Percentiles rank a stretch among this genome's conserved stretches.
Conservation (phyloP, 192 early-diverging fungal genomes). For the Linnemannia exigua region DNA sequence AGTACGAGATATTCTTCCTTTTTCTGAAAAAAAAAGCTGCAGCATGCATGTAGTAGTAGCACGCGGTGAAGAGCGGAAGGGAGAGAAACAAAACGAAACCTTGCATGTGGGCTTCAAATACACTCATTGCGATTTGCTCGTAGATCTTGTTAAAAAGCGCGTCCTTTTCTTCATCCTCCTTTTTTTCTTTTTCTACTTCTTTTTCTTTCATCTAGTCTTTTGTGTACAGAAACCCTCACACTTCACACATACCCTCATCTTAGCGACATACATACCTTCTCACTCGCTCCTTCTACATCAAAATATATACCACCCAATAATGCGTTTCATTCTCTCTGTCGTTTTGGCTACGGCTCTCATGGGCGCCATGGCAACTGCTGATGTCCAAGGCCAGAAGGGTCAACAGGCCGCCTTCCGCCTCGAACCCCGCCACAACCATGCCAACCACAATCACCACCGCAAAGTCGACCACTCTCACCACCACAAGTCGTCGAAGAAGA, state of each 20-base stretch:
- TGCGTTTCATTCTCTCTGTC: constrained; percentile 51
- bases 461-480: constrained; percentile 22
- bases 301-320: background rate
- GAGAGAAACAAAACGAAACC: background rate
- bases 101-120: background rate
- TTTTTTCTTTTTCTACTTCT: background rate
- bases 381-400: constrained; percentile 19
- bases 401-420: constrained; percentile 39
- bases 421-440: constrained; percentile 35
- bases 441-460: constrained; percentile 22
- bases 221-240: background rate
- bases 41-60: background rate
- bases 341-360: constrained; percentile 44
- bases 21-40: background rate
- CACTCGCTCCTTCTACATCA: background rate
- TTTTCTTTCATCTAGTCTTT: background rate
- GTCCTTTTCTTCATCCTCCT: background rate
- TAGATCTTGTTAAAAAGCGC: background rate
- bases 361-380: constrained; percentile 40
- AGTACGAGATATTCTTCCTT: background rate
- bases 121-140: background rate
- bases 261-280: too few relatives aligned
- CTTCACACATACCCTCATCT: background rate
- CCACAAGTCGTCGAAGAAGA: constrained; percentile 13
- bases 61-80: background rate